phyloP scores from a whole-genome alignment of 2,329 filamentous ascomycete species.

The Alternaria triticina region DNA sequence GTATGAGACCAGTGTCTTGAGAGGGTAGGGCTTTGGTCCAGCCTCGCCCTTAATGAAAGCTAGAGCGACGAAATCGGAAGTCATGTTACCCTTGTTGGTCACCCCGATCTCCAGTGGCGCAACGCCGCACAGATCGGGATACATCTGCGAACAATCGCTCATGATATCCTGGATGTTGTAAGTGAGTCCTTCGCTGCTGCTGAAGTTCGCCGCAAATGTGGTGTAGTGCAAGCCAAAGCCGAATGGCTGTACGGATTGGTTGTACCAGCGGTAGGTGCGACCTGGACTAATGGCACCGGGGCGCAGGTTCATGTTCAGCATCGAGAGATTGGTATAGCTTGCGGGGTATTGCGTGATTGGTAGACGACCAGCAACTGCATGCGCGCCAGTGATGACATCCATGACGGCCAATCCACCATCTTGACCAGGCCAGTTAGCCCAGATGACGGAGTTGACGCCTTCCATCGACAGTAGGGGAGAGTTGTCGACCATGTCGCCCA shows the following conservation, averaged over 20 bases:
- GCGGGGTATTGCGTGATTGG: constrained; percentile 64
- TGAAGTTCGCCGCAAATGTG: constrained; percentile 50
- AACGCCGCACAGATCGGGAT: constrained; percentile 46
- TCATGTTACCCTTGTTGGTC: constrained; percentile 55
- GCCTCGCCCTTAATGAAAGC: constrained; percentile 58
- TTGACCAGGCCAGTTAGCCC: constrained; percentile 67
- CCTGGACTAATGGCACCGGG: constrained; percentile 56
- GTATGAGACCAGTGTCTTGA: constrained; percentile 62
- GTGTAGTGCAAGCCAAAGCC: constrained; percentile 67
- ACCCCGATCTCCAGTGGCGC: constrained; percentile 50
- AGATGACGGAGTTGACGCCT: constrained; percentile 61
- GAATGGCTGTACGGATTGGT: constrained; percentile 59
- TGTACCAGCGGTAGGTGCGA: constrained; percentile 66
- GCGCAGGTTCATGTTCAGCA: constrained; percentile 64
- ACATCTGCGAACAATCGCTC: constrained; percentile 39
- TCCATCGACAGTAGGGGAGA: constrained; percentile 55
- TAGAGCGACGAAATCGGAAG: constrained; percentile 62
- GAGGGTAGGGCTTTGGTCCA: constrained; percentile 59
- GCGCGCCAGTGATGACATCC: constrained; percentile 60
- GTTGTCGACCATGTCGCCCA: constrained; percentile 62
- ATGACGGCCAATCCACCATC: constrained; percentile 63
- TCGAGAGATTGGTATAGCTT: constrained; percentile 58
- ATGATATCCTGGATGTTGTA: constrained; percentile 49
- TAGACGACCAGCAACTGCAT: constrained; percentile 60
- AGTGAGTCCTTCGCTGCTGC: not conserved